These are phyloP conservation scores for Pestalotiopsis fici DNA, from an alignment of 2,329 filamentous ascomycete genomes.

Conservation along the genomic window DNA sequence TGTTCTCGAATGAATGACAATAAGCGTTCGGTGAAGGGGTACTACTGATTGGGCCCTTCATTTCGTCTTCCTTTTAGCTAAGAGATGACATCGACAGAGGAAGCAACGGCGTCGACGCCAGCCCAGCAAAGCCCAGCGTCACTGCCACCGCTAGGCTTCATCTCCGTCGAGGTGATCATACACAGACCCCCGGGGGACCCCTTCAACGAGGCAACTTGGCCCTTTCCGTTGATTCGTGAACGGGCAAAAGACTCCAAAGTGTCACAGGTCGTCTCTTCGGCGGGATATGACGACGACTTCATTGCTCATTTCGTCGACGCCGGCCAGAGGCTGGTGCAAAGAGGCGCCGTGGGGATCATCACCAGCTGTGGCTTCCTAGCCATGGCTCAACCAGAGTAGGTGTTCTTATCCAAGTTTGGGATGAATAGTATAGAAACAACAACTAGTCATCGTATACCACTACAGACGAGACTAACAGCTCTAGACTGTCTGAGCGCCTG, in stretches of 20 bases:
- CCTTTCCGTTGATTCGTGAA: conserved; percentile 36
- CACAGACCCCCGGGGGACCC: conserved; percentile 35
- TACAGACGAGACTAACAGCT: too few species aligned
- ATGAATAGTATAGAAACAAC: too few species aligned
- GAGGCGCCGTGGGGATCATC: conserved; percentile 35
- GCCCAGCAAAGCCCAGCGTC: background rate
- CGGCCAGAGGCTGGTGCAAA: conserved; percentile 29
- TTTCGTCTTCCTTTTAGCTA: too few species aligned
- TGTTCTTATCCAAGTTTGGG: background rate
- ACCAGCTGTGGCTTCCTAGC: conserved; percentile 41
- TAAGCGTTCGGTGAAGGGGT: too few species aligned
- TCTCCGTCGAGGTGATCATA: conserved; percentile 34
- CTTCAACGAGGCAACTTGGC: conserved; percentile 35
- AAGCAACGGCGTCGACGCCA: background rate
- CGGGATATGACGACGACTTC: conserved; percentile 31
- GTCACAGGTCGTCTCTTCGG: conserved; percentile 28
- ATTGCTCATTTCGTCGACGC: conserved; percentile 35
- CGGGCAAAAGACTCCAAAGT: conserved; percentile 28
- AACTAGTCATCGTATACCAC: too few species aligned
- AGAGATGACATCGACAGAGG: background rate
- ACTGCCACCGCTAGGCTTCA: conserved; percentile 30
- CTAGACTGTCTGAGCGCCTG: conserved; percentile 30
- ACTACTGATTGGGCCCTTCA: too few species aligned
- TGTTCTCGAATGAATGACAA: too few species aligned
- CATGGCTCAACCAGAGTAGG: conserved; percentile 32